Evolutionary conservation across 83 land plant genomes (phyloP), one percentile per base, ranked within the genome.

Genomic region (Isoetes engelmannii): DNA sequence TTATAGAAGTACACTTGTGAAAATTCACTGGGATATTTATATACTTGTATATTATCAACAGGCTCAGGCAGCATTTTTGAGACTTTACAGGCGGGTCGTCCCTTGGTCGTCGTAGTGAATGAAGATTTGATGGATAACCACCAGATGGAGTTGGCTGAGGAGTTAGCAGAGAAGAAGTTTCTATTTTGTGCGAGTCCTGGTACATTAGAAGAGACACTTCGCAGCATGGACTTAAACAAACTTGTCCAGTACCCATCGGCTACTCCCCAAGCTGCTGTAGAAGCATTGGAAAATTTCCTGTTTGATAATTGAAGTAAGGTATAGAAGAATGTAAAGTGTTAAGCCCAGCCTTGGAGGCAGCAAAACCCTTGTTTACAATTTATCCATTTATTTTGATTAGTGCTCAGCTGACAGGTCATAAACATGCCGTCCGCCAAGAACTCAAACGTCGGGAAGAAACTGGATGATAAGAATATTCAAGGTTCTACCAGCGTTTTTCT

Each of bases 71-170:
- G 98, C 83, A 93, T 93, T 44, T 93, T 93, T 75, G 96, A 93
- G 81, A 83, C 96, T 7, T 67, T 93, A 63, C 71, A 81, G n/a
- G 73, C 89, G 56, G 70, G 83, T 18, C 80, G 79, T 57, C 96
- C 98, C 46, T 71, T 93, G 19, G 82, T 93, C 67, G 98, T 93
- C 3, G 98, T 87, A 42, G 94, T 86, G 56, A 93, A 93, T 69
- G 96, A 89, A 72, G 84, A 83, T 69, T 75, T 93, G 80, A 93
- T 93, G 96, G 98, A 93, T 75, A 93, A 93, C 77, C 96, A 93
- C 70, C 98, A 93, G 63, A 71, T 79, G 54, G 98, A 93, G 79
- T 72, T 89, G 1, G 96, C 98, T 4, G 96, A 92, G 69, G 96
- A 89, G 76, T 79, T 92, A 43, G 98, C 98, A 20, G 85, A 84